Conservation (phyloP, 2,329 filamentous ascomycete genomes). For the Sporothrix luriei region DNA sequence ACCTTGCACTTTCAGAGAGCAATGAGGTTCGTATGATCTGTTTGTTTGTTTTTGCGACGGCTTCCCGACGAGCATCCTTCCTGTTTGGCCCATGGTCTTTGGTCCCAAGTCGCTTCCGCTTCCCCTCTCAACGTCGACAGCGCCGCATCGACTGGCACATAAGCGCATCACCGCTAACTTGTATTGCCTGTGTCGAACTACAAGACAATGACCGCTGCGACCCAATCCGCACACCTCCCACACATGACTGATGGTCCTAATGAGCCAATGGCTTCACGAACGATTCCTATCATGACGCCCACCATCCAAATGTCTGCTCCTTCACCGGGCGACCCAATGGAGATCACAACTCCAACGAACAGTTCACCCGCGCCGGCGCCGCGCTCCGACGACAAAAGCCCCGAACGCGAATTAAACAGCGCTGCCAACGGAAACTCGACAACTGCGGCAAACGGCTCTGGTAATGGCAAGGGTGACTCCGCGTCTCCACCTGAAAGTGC, state of each 20-base stretch:
- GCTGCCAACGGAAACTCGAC: slow-evolving; percentile 37
- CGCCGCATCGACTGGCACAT: neutral
- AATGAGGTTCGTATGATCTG: slow-evolving; percentile 29
- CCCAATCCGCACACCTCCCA: slow-evolving; percentile 53
- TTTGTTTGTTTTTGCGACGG: neutral
- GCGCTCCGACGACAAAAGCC: slow-evolving; percentile 45
- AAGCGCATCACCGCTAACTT: slow-evolving; percentile 22
- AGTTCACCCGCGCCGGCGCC: slow-evolving; percentile 47
- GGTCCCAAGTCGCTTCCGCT: neutral
- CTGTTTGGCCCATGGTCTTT: neutral
- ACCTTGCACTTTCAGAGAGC: slow-evolving; percentile 5
- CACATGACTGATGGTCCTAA: slow-evolving; percentile 47
- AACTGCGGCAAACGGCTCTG: slow-evolving; percentile 10
- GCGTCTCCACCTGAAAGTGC: slow-evolving; percentile 29
- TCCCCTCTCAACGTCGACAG: neutral
- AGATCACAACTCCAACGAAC: slow-evolving; percentile 59
- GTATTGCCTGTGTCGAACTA: neutral
- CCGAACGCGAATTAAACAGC: slow-evolving; percentile 42
- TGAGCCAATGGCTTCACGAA: slow-evolving; percentile 55
- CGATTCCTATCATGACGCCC: slow-evolving; percentile 60
- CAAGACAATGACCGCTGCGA: slow-evolving; percentile 54
- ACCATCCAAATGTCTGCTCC: slow-evolving; percentile 62
- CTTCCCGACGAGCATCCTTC: neutral
- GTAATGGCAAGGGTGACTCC: slow-evolving; percentile 39
- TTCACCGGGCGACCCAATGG: slow-evolving; percentile 63